These are phyloP conservation scores for Aspergillus niger DNA, from an alignment of 2,329 filamentous ascomycete species.

Conservation along the genomic window DNA sequence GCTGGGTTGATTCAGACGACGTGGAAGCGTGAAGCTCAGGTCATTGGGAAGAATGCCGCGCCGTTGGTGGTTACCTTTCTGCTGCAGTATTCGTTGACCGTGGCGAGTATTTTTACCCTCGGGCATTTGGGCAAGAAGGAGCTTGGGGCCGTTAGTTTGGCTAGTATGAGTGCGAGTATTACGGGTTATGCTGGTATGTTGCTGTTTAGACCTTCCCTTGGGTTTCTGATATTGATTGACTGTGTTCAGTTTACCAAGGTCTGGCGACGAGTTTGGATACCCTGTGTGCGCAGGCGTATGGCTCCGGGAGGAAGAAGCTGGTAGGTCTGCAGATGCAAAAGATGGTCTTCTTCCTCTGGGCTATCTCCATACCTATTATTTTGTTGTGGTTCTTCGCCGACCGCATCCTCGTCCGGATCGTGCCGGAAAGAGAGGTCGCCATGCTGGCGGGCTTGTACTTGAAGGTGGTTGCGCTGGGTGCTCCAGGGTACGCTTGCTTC, in stretches of 20 bases:
- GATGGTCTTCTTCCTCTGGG: conserved; percentile 76
- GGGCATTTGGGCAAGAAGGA: conserved; percentile 73
- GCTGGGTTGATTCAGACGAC: conserved; percentile 82
- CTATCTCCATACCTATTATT: conserved; percentile 70
- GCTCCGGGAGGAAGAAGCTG: conserved; percentile 83
- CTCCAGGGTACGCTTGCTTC: conserved; percentile 74
- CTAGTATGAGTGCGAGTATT: conserved; percentile 79
- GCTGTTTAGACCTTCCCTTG: neutral
- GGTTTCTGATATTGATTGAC: neutral
- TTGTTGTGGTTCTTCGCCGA: conserved; percentile 71
- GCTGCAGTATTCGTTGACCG: conserved; percentile 81
- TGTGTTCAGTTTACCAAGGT: conserved; percentile 66
- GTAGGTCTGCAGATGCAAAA: conserved; percentile 82
- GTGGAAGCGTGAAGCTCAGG: conserved; percentile 87
- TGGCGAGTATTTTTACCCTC: conserved; percentile 76
- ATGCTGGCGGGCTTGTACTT: conserved; percentile 72
- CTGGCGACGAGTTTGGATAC: conserved; percentile 89
- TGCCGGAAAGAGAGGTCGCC: conserved; percentile 72
- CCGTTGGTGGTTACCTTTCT: conserved; percentile 74
- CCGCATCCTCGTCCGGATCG: conserved; percentile 63
- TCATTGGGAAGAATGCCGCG: conserved; percentile 69
- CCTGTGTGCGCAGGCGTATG: conserved; percentile 90
- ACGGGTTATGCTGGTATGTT: conserved; percentile 61
- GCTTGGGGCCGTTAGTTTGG: conserved; percentile 67
- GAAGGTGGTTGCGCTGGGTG: conserved; percentile 67